Evolutionary conservation across 2,329 filamentous ascomycete species (phyloP).

Genomic region (Dryadomyces quercivorus): DNA sequence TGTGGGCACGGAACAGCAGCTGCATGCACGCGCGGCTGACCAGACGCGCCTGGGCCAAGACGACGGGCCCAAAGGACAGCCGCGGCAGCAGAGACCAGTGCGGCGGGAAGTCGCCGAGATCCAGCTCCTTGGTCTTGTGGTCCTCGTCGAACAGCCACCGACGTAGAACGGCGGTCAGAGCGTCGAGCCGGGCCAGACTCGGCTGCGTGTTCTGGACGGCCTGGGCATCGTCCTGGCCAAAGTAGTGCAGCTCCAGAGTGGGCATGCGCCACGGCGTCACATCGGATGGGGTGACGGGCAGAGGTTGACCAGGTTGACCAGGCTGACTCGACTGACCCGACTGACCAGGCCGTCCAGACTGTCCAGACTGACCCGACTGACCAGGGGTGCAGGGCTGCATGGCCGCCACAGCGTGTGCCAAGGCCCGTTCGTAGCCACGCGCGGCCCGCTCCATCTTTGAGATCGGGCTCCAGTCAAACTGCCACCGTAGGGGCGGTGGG

Average conservation of each 20-base stretch:
- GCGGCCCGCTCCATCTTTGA: conserved; percentile 50
- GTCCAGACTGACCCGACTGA: too few species aligned
- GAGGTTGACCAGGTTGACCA: too few species aligned
- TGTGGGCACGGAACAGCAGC: conserved; percentile 64
- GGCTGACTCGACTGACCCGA: too few species aligned
- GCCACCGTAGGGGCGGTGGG: conserved; percentile 52
- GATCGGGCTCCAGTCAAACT: conserved; percentile 61
- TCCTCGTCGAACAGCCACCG: conserved; percentile 22
- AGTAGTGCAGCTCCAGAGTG: conserved; percentile 28
- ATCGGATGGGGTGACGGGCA: too few species aligned
- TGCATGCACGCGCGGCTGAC: conserved; percentile 65
- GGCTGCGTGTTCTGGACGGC: conserved; percentile 35
- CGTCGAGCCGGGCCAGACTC: conserved; percentile 36
- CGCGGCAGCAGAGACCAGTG: conserved; percentile 51
- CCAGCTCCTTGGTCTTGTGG: background rate
- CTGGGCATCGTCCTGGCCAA: conserved; percentile 32
- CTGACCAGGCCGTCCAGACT: too few species aligned
- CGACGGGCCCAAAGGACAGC: conserved; percentile 63
- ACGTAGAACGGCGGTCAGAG: conserved; percentile 27
- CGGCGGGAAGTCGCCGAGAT: conserved; percentile 25
- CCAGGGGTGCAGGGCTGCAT: background rate
- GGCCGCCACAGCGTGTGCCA: conserved; percentile 21
- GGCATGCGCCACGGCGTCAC: conserved; percentile 1
- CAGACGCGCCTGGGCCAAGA: conserved; percentile 61
- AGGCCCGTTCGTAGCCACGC: conserved; percentile 33